phyloP scores from a whole-genome alignment of 2,329 filamentous ascomycete species.

The Monosporascus sp. region DNA sequence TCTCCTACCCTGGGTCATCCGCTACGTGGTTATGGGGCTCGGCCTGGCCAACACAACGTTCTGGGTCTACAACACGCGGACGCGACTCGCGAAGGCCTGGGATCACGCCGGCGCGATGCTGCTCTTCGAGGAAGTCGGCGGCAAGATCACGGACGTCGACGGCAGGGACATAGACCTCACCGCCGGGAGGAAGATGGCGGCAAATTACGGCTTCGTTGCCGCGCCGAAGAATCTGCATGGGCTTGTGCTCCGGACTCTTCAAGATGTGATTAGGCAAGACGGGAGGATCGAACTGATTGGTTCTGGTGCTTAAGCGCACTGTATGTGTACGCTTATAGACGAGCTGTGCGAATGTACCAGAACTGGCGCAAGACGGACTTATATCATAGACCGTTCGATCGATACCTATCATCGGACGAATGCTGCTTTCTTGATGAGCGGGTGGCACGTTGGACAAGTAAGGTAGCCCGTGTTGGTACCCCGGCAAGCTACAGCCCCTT shows the following conservation, averaged over 20 bases:
- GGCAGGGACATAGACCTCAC: constrained; percentile 46
- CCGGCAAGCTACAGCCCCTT: too few relatives aligned
- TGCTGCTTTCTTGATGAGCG: too few relatives aligned
- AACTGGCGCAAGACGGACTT: too few relatives aligned
- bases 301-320: background rate
- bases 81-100: constrained; percentile 51
- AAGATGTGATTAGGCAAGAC: constrained; percentile 10
- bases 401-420: too few relatives aligned
- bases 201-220: constrained; percentile 53
- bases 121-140: constrained; percentile 52
- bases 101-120: constrained; percentile 58
- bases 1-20: constrained; percentile 52
- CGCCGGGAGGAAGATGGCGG: constrained; percentile 42
- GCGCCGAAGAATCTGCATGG: constrained; percentile 41
- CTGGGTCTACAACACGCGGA: constrained; percentile 49
- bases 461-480: too few relatives aligned
- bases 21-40: constrained; percentile 49
- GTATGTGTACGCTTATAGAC: background rate
- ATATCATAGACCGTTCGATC: too few relatives aligned
- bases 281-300: background rate
- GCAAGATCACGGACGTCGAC: constrained; percentile 49
- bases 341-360: too few relatives aligned
- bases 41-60: constrained; percentile 50
- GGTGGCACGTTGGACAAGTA: too few relatives aligned
- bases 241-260: constrained; percentile 35